Conservation (phyloP, 129 eudicot genomes). For the Saussurea involucrata region DNA sequence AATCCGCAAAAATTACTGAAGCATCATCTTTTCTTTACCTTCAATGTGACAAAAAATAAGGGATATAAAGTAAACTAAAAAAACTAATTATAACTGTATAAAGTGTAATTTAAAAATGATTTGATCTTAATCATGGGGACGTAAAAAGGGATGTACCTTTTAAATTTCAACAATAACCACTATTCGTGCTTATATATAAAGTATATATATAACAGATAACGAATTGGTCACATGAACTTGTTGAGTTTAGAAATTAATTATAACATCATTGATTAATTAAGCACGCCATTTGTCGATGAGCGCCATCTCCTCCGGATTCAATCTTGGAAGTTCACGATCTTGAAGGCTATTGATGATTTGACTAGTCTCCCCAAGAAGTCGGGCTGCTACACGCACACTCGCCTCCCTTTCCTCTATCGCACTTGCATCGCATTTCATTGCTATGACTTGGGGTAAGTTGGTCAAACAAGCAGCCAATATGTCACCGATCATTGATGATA, state of each 20-base stretch:
- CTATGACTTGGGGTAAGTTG: slow-evolving; percentile 34
- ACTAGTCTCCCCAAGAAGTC: slow-evolving; percentile 35
- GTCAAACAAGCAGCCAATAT: slow-evolving; percentile 34
- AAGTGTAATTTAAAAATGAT: too few relatives aligned
- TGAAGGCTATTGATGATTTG: slow-evolving; percentile 20
- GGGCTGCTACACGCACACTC: slow-evolving; percentile 20
- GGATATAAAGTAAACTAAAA: too few relatives aligned
- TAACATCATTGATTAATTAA: neutral
- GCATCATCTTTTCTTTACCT: too few relatives aligned
- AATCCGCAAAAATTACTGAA: neutral
- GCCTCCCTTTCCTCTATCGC: slow-evolving; percentile 26
- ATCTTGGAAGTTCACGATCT: slow-evolving; percentile 2
- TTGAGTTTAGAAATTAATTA: too few relatives aligned
- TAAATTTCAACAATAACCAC: too few relatives aligned
- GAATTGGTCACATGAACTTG: too few relatives aligned
- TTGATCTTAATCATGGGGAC: too few relatives aligned
- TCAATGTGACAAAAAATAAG: too few relatives aligned
- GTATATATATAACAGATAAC: too few relatives aligned
- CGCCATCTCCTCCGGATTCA: neutral
- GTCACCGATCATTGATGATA: slow-evolving; percentile 28
- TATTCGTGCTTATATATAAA: too few relatives aligned
- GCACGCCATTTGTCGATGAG: slow-evolving; percentile 19
- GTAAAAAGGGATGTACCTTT: too few relatives aligned
- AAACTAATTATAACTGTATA: too few relatives aligned
- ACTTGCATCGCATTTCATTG: slow-evolving; percentile 18